phyloP scores from a whole-genome alignment of 176 grass and related monocot genomes.

The Panicum miliaceum region DNA sequence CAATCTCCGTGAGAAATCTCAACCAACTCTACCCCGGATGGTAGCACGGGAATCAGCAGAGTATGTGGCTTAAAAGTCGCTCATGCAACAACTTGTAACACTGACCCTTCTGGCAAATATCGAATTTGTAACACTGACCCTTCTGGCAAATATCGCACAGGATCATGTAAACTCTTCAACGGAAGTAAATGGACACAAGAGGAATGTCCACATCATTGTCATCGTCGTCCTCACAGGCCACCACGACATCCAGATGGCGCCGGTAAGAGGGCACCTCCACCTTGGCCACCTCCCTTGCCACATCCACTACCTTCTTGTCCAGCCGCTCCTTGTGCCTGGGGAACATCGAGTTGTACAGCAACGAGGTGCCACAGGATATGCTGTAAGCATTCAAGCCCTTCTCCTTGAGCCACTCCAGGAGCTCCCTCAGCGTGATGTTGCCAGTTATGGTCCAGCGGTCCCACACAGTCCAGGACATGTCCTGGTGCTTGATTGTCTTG shows the following conservation, averaged over 20 bases:
- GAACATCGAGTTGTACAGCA: slow-evolving; percentile 96
- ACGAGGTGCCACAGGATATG: slow-evolving; percentile 78
- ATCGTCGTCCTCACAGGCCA: slow-evolving; percentile 85
- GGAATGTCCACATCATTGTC: slow-evolving; percentile 90
- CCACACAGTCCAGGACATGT: slow-evolving; percentile 85
- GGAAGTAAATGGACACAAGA: slow-evolving; percentile 75
- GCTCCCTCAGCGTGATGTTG: slow-evolving; percentile 72
- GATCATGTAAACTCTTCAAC: slow-evolving; percentile 42
- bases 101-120: too few relatives aligned
- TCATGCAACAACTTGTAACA: slow-evolving; percentile 8
- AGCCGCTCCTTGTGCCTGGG: slow-evolving; percentile 86
- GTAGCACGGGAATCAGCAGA: slow-evolving; percentile 14
- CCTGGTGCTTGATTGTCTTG: slow-evolving; percentile 69
- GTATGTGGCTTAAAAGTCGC: neutral
- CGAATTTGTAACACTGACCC: neutral
- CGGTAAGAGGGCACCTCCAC: slow-evolving; percentile 74
- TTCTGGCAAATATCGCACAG: neutral
- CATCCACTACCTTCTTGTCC: slow-evolving; percentile 70
- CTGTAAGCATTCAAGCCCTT: slow-evolving; percentile 84
- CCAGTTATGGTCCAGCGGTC: slow-evolving; percentile 81
- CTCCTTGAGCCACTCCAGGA: slow-evolving; percentile 75
- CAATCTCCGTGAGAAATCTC: slow-evolving; percentile 10
- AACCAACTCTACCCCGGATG: slow-evolving; percentile 33
- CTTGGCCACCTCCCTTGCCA: slow-evolving; percentile 77
- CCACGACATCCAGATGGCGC: slow-evolving; percentile 72